Evolutionary conservation across 495 filamentous ascomycete genomes (phyloP), one percentile per base, ranked within the genome.

Genomic region (Evernia prunastri): DNA sequence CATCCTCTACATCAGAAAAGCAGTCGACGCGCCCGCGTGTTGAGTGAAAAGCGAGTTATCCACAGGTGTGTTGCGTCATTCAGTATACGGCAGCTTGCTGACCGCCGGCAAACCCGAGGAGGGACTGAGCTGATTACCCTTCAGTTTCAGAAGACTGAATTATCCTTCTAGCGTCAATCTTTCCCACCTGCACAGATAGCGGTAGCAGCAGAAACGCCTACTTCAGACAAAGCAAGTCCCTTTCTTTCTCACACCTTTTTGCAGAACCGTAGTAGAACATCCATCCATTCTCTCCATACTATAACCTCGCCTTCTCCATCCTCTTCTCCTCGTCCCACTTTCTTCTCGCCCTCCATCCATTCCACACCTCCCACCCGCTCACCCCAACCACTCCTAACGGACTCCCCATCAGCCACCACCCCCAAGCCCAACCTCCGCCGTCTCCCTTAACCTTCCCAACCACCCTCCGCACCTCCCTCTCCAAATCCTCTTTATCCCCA

Each of bases 301-400:
- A 59, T n/a, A 59, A 47, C 23, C 43, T 64, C 45, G 54, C 56
- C 56, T 59, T 64, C 29, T 51, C 62, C 37, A 3, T 54, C 47
- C 4, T 40, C 29, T 36, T 60, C 27, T 49, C 42, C 36, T 35
- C 56, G 45, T 60, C 45, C 45, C 45, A 49, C 45, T 23, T 27
- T 23, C 23, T 49, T 23, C 45, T 49, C 45, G n/a, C n/a, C 39
- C 20, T 53, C 59, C 43, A 60, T 25, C 25, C 58, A 31, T 3
- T 11, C 13, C 2, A 15, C 40, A 39, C 51, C 39, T 36, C 25
- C 58, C 25, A 11, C 58, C 40, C 54, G 74, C 69, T 91, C 61
- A 93, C 72, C 72, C 84, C 89, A 27, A 86, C 86, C 81, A 86
- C 89, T 72, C 85, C 84, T 73, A 78, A 78, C 75, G 74, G 71